These are phyloP conservation scores for Fusarium sp. DNA, from an alignment of 2,329 filamentous ascomycete genomes.

Conservation along the genomic window DNA sequence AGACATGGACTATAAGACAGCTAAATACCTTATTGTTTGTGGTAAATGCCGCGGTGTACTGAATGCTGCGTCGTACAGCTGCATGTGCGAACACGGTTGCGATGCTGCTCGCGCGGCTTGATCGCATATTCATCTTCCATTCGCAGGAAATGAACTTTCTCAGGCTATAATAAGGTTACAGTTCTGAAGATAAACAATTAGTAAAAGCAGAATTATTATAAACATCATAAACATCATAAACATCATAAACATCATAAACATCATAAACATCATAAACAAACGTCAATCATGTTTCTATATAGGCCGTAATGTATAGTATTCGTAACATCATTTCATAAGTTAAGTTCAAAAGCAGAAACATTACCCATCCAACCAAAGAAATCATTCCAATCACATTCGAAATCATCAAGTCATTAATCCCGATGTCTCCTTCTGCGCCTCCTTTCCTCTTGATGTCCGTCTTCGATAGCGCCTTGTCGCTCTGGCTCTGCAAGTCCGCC, in stretches of 20 bases:
- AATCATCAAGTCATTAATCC: conserved; percentile 46
- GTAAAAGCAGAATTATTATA: neutral
- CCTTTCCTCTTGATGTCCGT: conserved; percentile 37
- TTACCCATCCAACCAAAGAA: conserved; percentile 36
- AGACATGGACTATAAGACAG: conserved; percentile 23
- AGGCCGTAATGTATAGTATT: conserved; percentile 47
- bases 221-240: conserved; percentile 9
- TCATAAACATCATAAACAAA: conserved; percentile 5
- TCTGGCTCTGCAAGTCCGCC: conserved; percentile 40
- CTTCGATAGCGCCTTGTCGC: conserved; percentile 26
- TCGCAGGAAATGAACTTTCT: neutral
- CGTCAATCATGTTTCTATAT: conserved; percentile 45
- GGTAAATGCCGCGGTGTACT: conserved; percentile 31
- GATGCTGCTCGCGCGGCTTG: conserved; percentile 31
- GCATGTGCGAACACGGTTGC: conserved; percentile 20
- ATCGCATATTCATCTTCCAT: neutral
- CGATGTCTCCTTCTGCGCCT: conserved; percentile 30
- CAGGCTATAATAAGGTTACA: neutral
- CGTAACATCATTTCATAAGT: conserved; percentile 44
- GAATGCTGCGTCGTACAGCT: conserved; percentile 22
- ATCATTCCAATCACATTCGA: conserved; percentile 22
- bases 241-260: too few relatives aligned
- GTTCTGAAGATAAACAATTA: neutral
- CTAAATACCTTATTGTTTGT: conserved; percentile 22
- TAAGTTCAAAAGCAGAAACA: conserved; percentile 32